Percentiles rank a stretch among this genome's conserved stretches.
Evolutionary conservation across 768 basidiomycete genomes (phyloP).

Genomic region (Pleurotus cornucopiae): DNA sequence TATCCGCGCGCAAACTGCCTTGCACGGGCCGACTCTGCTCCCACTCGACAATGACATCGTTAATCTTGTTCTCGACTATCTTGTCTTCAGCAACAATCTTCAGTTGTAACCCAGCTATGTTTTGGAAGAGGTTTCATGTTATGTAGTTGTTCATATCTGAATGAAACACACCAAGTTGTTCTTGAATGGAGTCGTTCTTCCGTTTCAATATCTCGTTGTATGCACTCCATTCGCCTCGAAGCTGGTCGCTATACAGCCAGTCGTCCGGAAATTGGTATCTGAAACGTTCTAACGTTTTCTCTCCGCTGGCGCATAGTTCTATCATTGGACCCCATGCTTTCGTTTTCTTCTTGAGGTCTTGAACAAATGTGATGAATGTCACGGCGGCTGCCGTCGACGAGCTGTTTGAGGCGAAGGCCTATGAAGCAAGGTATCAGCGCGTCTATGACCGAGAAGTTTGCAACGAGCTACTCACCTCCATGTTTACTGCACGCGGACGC

Average conservation of each 20-base stretch:
- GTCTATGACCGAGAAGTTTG: neutral
- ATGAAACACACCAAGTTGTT: conserved; percentile 81
- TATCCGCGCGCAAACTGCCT: conserved; percentile 93
- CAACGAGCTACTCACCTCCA: conserved; percentile 11
- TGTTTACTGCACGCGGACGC: conserved; percentile 5
- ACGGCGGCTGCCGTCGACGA: conserved; percentile 98
- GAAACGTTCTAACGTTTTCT: conserved; percentile 96
- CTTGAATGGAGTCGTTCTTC: conserved; percentile 98
- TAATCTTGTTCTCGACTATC: conserved; percentile 94
- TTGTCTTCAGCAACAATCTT: conserved; percentile 99
- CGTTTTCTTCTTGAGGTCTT: conserved; percentile 96
- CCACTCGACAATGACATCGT: conserved; percentile 89
- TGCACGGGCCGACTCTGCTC: conserved; percentile 95
- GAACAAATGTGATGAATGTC: conserved; percentile 98
- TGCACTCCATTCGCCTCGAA: conserved; percentile 97
- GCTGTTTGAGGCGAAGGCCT: conserved; percentile 73
- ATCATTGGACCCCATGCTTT: conserved; percentile 97
- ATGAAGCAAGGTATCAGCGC: neutral
- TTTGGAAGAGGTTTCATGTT: too few species aligned
- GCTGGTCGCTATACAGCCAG: conserved; percentile 98
- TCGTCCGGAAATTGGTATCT: conserved; percentile 95
- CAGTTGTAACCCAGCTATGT: conserved; percentile 87
- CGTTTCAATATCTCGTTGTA: conserved; percentile 97
- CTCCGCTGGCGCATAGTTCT: conserved; percentile 89
- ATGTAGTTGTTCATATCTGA: neutral